Evolutionary conservation across 768 basidiomycete species (phyloP).

Genomic region (Rossbeevera mucosa): DNA sequence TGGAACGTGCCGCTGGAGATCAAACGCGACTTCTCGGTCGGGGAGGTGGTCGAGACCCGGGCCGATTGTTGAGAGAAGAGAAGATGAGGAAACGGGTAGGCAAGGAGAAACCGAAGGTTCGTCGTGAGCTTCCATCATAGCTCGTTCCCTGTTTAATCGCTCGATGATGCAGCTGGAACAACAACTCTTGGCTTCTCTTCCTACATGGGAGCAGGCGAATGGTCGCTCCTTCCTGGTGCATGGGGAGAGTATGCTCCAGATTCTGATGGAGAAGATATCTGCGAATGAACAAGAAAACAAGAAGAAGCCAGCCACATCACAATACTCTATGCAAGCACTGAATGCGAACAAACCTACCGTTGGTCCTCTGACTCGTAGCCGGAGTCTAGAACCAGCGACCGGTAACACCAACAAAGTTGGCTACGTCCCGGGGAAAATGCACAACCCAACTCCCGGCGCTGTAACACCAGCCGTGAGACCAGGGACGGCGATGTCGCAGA

Average conservation of each 20-base stretch:
- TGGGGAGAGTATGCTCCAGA: constrained; percentile 74
- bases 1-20: constrained; percentile 76
- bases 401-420: constrained; percentile 12
- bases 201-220: constrained; percentile 79
- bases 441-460: constrained; percentile 26
- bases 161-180: constrained; percentile 75
- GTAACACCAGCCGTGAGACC: constrained; percentile 65
- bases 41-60: constrained; percentile 72
- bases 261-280: constrained; percentile 69
- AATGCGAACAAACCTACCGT: constrained; percentile 17
- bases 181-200: constrained; percentile 73
- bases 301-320: constrained; percentile 41
- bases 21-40: constrained; percentile 78
- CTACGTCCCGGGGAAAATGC: constrained; percentile 30
- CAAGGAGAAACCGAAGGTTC: constrained; percentile 89
- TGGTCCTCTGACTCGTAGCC: constrained; percentile 23
- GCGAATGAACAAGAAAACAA: constrained; percentile 80
- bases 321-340: constrained; percentile 29
- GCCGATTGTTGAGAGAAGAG: constrained; percentile 85
- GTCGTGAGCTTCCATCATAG: neutral
- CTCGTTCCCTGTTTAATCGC: neutral
- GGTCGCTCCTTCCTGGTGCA: constrained; percentile 77
- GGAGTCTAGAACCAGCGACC: constrained; percentile 23
- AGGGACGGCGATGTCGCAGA: constrained; percentile 36
- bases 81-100: constrained; percentile 94